Conservation (phyloP, 2,329 filamentous ascomycete genomes). For the Xylariomycetidae sp. region DNA sequence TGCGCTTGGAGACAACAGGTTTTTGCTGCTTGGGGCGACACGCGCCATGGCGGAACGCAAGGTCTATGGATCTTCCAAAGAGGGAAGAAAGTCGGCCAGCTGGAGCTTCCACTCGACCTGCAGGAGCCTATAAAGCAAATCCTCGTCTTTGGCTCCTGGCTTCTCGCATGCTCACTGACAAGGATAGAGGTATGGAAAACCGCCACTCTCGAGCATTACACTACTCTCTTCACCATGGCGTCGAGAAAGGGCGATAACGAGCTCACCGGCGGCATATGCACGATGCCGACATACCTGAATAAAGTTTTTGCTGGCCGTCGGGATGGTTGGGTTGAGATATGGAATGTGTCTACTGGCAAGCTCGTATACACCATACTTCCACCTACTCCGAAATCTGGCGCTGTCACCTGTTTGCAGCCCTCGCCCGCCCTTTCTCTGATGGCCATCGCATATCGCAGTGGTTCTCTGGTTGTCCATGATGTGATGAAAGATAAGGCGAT, state of each 20-base stretch:
- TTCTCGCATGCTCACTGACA: conserved; percentile 72
- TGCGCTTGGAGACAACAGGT: conserved; percentile 82
- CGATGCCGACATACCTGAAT: conserved; percentile 92
- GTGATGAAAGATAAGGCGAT: conserved; percentile 71
- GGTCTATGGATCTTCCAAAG: conserved; percentile 91
- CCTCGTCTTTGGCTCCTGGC: conserved; percentile 84
- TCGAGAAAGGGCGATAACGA: conserved; percentile 55
- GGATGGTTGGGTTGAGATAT: conserved; percentile 91
- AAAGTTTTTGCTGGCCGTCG: conserved; percentile 86
- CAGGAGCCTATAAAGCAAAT: conserved; percentile 72
- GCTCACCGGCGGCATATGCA: conserved; percentile 75
- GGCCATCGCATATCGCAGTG: conserved; percentile 80
- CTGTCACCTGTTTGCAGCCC: conserved; percentile 82
- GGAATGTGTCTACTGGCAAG: conserved; percentile 92
- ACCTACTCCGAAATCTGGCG: conserved; percentile 64
- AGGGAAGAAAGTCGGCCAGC: conserved; percentile 75
- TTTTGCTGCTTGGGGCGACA: conserved; percentile 83
- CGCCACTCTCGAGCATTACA: conserved; percentile 80
- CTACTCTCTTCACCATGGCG: conserved; percentile 64
- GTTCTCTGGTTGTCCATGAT: conserved; percentile 75
- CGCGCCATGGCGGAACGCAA: conserved; percentile 43
- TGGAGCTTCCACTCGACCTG: conserved; percentile 62
- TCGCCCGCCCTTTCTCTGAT: conserved; percentile 80
- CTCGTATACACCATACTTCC: conserved; percentile 87
- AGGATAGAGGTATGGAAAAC: conserved; percentile 89